Evolutionary conservation across 1,139 yeast genomes (phyloP).

Genomic region (Suhomyces choctaworum): DNA sequence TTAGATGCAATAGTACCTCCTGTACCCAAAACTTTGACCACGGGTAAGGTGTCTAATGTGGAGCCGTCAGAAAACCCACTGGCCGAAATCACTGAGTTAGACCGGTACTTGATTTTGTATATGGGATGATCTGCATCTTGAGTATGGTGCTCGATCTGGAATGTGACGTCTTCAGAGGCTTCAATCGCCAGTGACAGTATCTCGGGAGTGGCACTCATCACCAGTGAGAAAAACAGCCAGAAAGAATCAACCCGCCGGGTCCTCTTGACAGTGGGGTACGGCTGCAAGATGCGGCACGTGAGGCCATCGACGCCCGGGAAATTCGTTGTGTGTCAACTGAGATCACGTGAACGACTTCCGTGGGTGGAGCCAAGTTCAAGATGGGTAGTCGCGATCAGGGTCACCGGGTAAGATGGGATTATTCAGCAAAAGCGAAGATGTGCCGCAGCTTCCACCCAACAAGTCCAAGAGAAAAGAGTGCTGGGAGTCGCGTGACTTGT

Average conservation of each 20-base stretch:
- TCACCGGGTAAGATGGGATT: slow-evolving; percentile 36
- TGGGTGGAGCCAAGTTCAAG: no score
- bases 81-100: slow-evolving; percentile 21
- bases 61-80: slow-evolving; percentile 18
- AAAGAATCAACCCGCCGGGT: no score
- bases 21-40: slow-evolving; percentile 62
- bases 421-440: slow-evolving; percentile 30
- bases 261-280: no score
- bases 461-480: slow-evolving; percentile 41
- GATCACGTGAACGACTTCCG: no score
- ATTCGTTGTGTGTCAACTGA: no score
- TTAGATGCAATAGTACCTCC: slow-evolving; percentile 77
- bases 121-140: slow-evolving; percentile 22
- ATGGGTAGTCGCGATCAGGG: no score
- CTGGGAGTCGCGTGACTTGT: slow-evolving; percentile 47
- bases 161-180: slow-evolving; percentile 10
- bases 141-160: slow-evolving; percentile 21
- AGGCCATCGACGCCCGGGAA: no score
- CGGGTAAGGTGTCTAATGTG: slow-evolving; percentile 28
- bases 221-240: no score
- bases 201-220: no score
- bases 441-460: slow-evolving; percentile 39
- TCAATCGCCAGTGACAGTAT: no score
- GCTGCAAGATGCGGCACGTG: no score
- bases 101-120: slow-evolving; percentile 24